phyloP scores from a whole-genome alignment of 108 stramenopile genomes.

The Skeletonema tropicum region DNA sequence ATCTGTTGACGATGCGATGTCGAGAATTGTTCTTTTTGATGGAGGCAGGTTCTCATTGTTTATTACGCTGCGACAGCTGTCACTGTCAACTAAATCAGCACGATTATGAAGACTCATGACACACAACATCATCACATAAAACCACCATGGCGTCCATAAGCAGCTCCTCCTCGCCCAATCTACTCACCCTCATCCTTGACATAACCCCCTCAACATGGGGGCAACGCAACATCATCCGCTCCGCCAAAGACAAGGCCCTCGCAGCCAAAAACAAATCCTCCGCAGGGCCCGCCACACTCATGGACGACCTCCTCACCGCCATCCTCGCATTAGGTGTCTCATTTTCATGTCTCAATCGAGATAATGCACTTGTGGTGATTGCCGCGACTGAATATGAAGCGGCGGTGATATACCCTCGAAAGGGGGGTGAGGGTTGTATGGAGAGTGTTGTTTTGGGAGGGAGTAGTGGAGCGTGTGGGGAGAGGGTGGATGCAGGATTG shows the following conservation, averaged over 20 bases:
- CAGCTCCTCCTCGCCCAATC: slow-evolving; percentile 11
- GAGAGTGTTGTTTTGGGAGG: slow-evolving; percentile 46
- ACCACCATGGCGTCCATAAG: slow-evolving; percentile 1
- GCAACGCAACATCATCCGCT: slow-evolving; percentile 57
- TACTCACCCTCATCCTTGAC: slow-evolving; percentile 76
- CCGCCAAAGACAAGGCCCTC: slow-evolving; percentile 59
- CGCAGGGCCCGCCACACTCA: slow-evolving; percentile 69
- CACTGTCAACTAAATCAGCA: too few species aligned
- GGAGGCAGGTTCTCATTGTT: neutral
- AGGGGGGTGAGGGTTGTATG: slow-evolving; percentile 63
- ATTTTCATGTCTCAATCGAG: slow-evolving; percentile 61
- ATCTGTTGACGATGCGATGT: neutral
- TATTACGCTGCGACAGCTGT: neutral
- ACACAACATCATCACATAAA: neutral
- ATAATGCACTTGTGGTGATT: slow-evolving; percentile 70
- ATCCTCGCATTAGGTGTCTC: slow-evolving; percentile 62
- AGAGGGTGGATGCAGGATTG: slow-evolving; percentile 57
- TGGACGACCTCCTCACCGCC: slow-evolving; percentile 66
- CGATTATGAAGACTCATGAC: too few species aligned
- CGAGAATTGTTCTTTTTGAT: neutral
- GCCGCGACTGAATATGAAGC: slow-evolving; percentile 70
- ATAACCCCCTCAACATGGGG: slow-evolving; percentile 81
- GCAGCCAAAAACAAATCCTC: slow-evolving; percentile 59
- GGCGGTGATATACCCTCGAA: slow-evolving; percentile 76
- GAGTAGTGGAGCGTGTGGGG: slow-evolving; percentile 12